Percentiles rank a stretch among this genome's conserved stretches.
Conservation (phyloP, 306 rosid species). For the Casuarina cunninghamiana region DNA sequence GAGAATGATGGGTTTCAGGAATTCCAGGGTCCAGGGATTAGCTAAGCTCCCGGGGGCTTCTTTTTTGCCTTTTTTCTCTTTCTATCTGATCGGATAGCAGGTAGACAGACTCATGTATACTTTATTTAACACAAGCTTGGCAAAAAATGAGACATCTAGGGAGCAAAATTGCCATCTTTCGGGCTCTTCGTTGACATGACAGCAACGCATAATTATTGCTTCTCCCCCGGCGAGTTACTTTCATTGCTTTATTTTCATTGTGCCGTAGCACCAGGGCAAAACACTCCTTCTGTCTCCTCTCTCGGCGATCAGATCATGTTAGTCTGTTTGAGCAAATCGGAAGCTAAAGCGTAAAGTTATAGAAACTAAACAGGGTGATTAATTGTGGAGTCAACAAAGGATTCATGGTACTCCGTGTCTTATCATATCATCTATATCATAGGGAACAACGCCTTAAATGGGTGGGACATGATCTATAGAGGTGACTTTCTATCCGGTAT, state of each 20-base stretch:
- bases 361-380: no score
- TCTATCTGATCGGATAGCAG: background rate
- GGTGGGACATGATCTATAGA: slow-evolving; percentile 30
- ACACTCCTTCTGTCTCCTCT: no score
- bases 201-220: slow-evolving; percentile 22
- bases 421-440: slow-evolving; percentile 16
- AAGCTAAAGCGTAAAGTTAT: no score
- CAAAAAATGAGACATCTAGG: background rate
- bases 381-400: background rate
- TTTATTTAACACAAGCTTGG: background rate
- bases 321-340: no score
- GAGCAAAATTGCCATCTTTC: background rate
- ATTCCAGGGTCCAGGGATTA: background rate
- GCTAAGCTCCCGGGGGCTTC: background rate
- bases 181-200: background rate
- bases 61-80: background rate
- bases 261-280: slow-evolving; percentile 12
- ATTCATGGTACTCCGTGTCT: background rate
- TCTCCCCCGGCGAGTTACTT: background rate
- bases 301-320: no score
- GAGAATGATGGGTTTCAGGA: background rate
- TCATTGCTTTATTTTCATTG: slow-evolving; percentile 15
- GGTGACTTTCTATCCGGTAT: slow-evolving; percentile 31
- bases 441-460: slow-evolving; percentile 37
- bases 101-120: background rate